These are phyloP conservation scores for Atkinsonella texensis DNA, from an alignment of 2,329 filamentous ascomycete species.

Conservation along the genomic window DNA sequence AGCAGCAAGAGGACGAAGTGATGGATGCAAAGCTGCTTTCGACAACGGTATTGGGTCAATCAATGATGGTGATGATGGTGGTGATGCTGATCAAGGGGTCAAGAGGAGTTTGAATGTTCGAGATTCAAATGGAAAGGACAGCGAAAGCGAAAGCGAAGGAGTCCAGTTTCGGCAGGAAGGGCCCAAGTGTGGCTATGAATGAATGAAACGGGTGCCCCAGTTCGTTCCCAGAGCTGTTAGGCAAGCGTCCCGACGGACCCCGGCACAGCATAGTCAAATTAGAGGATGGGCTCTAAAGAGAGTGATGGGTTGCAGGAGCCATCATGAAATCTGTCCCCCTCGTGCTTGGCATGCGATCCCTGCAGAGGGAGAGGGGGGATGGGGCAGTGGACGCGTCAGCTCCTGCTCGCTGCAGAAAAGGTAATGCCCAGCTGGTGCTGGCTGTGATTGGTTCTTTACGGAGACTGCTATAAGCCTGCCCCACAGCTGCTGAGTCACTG, in stretches of 20 bases:
- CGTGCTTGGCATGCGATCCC: neutral
- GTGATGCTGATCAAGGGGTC: neutral
- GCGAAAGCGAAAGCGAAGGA: constrained; percentile 7
- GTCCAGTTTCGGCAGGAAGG: constrained; percentile 18
- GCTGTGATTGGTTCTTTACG: neutral
- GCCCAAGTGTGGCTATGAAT: constrained; percentile 20
- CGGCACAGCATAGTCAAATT: neutral
- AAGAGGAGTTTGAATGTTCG: constrained; percentile 1
- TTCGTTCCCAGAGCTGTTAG: neutral
- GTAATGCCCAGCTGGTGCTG: neutral
- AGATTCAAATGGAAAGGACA: neutral
- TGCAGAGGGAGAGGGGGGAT: constrained; percentile 6
- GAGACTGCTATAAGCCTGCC: neutral
- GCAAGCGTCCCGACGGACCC: constrained; percentile 3
- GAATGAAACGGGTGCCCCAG: constrained; percentile 18
- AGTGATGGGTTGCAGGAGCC: too few species aligned
- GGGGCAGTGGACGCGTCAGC: constrained; percentile 19
- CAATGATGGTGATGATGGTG: neutral
- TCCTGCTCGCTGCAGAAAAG: constrained; percentile 6
- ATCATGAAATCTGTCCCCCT: too few species aligned
- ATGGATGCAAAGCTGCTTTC: neutral
- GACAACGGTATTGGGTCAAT: neutral
- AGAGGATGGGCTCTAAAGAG: too few species aligned
- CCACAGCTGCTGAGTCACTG: neutral
- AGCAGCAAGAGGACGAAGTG: neutral